Evolutionary conservation across 495 filamentous ascomycete species (phyloP).

Genomic region (Penicillium dipodomyicola): DNA sequence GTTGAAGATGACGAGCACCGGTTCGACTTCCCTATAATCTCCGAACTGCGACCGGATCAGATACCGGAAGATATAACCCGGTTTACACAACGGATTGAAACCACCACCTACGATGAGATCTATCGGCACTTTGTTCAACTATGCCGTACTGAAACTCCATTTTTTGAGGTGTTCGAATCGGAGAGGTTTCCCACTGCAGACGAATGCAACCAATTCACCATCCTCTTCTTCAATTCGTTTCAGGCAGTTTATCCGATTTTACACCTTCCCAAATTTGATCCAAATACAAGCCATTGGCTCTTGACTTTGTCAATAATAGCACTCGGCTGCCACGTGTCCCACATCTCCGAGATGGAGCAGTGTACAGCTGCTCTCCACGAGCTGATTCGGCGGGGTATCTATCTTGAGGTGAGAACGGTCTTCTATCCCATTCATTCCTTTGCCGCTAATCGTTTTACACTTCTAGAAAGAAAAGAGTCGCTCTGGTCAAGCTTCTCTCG

Average conservation of each 20-base stretch:
- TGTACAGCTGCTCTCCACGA: constrained; percentile 42
- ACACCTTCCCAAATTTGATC: constrained; percentile 42
- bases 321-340: constrained; percentile 44
- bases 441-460: constrained; percentile 5
- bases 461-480: constrained; percentile 30
- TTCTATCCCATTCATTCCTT: not conserved
- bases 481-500: constrained; percentile 24
- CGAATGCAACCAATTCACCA: constrained; percentile 33
- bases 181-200: constrained; percentile 35
- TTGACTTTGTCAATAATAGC: constrained; percentile 43
- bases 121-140: constrained; percentile 34
- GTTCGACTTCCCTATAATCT: constrained; percentile 29
- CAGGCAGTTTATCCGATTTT: constrained; percentile 47
- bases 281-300: constrained; percentile 43
- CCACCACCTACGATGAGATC: constrained; percentile 35
- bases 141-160: constrained; percentile 35
- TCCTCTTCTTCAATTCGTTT: constrained; percentile 41
- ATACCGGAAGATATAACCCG: constrained; percentile 16
- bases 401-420: constrained; percentile 32
- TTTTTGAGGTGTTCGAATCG: constrained; percentile 39
- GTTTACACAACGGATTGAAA: constrained; percentile 25
- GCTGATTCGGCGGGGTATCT: constrained; percentile 42
- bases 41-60: constrained; percentile 17
- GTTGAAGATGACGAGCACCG: constrained; percentile 11
- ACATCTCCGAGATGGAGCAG: constrained; percentile 25